Conservation (phyloP, 1,284 basidiomycete genomes). For the Kalmanozyma brasiliensis region DNA sequence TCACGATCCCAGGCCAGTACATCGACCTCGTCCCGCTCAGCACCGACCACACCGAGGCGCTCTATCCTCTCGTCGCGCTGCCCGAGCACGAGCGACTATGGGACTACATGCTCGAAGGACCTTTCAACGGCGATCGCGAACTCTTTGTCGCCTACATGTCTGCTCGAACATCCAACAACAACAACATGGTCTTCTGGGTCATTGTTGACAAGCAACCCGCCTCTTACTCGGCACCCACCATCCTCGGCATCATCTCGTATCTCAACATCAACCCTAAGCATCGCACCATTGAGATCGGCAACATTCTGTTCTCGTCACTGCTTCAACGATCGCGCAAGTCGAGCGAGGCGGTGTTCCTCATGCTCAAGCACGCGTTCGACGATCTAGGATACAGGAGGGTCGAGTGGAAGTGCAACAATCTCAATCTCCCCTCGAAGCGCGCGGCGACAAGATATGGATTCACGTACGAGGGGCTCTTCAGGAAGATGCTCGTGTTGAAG, state of each 20-base stretch:
- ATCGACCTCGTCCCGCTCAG: slow-evolving; percentile 34
- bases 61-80: slow-evolving; percentile 20
- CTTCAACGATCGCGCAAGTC: slow-evolving; percentile 45
- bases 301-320: slow-evolving; percentile 41
- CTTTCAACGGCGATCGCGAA: slow-evolving; percentile 27
- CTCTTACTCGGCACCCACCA: background rate
- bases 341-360: slow-evolving; percentile 48
- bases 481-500: slow-evolving; percentile 49
- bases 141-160: slow-evolving; percentile 14
- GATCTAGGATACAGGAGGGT: slow-evolving; percentile 40
- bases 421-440: slow-evolving; percentile 44
- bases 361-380: slow-evolving; percentile 44
- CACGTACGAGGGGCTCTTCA: slow-evolving; percentile 50
- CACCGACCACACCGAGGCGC: slow-evolving; percentile 16
- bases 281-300: slow-evolving; percentile 51
- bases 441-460: slow-evolving; percentile 54
- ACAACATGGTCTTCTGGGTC: slow-evolving; percentile 45
- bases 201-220: slow-evolving; percentile 25
- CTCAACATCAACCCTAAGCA: slow-evolving; percentile 33
- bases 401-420: slow-evolving; percentile 60
- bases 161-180: slow-evolving; percentile 3
- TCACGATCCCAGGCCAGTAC: slow-evolving; percentile 25
- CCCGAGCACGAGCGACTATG: slow-evolving; percentile 37
- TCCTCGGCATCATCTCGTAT: slow-evolving; percentile 31
- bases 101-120: slow-evolving; percentile 33